Evolutionary conservation across 2,329 filamentous ascomycete genomes (phyloP).

Genomic region (Onygenales sp.): DNA sequence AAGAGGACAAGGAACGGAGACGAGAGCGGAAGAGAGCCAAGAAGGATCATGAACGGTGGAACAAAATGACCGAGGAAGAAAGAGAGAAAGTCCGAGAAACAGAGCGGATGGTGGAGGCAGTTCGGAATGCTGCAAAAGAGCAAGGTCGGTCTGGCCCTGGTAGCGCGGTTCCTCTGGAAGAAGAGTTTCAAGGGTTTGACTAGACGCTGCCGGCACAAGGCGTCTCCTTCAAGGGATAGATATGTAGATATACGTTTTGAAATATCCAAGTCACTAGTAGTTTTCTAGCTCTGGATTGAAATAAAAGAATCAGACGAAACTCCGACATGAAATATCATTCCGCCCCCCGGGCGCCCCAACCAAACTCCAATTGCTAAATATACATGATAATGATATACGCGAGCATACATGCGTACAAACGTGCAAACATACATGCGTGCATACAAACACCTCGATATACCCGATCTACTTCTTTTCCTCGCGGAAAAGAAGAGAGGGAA

Average conservation of each 20-base stretch:
- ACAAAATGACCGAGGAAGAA: constrained; percentile 62
- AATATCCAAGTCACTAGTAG: no score
- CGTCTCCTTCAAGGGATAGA: no score
- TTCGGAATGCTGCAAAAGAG: constrained; percentile 35
- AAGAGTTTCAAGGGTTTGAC: constrained; percentile 53
- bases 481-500: background rate
- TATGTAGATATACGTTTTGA: no score
- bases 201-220: constrained; percentile 7
- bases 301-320: background rate
- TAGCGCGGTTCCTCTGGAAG: constrained; percentile 23
- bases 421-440: background rate
- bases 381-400: background rate
- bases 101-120: constrained; percentile 52
- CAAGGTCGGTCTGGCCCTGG: constrained; percentile 10
- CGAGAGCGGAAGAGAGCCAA: constrained; percentile 56
- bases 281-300: no score
- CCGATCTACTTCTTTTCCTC: background rate
- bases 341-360: background rate
- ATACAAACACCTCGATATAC: background rate
- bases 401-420: constrained; percentile 1
- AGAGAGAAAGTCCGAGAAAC: constrained; percentile 54
- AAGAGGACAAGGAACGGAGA: constrained; percentile 52
- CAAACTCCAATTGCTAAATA: background rate
- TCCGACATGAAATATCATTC: background rate
- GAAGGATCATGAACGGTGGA: constrained; percentile 53